Percentiles rank a stretch among this genome's conserved stretches.
phyloP scores from a whole-genome alignment of 305 asterid species.

The Fraxinus velutina region DNA sequence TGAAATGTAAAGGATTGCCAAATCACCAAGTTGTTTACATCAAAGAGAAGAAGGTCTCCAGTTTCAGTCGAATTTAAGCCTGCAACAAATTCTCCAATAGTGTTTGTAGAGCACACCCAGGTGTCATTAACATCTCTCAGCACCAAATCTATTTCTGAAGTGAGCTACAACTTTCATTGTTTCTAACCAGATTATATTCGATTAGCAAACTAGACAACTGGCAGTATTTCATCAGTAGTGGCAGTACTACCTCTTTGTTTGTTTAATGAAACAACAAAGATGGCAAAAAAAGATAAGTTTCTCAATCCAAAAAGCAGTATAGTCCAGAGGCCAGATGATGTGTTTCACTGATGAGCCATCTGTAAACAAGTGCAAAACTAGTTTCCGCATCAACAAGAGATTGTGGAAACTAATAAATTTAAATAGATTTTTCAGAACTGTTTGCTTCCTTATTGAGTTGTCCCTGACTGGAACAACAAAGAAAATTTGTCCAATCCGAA shows the following conservation, averaged over 20 bases:
- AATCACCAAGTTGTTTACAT: slow-evolving; percentile 14
- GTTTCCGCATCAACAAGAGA: neutral
- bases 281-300: slow-evolving; percentile 29
- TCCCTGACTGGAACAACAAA: neutral
- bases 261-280: slow-evolving; percentile 44
- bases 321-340: slow-evolving; percentile 46
- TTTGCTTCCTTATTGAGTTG: neutral
- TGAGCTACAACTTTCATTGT: slow-evolving; percentile 35
- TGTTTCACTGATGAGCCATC: slow-evolving; percentile 39
- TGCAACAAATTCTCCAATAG: no score
- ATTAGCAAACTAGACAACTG: slow-evolving; percentile 57
- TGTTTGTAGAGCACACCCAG: no score
- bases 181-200: slow-evolving; percentile 32
- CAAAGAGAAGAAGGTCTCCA: no score
- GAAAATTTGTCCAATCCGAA: neutral
- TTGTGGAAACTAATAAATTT: neutral
- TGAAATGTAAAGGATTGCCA: slow-evolving; percentile 34
- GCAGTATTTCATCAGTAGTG: slow-evolving; percentile 38
- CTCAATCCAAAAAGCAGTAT: slow-evolving; percentile 43
- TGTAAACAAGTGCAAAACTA: slow-evolving; percentile 8
- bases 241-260: slow-evolving; percentile 25
- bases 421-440: neutral
- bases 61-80: no score
- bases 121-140: no score
- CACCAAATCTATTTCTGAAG: slow-evolving; percentile 31